Base-by-base conservation (phyloP, 2,329 filamentous ascomycete species). In the Aspergillus pseudoterreus region DNA sequence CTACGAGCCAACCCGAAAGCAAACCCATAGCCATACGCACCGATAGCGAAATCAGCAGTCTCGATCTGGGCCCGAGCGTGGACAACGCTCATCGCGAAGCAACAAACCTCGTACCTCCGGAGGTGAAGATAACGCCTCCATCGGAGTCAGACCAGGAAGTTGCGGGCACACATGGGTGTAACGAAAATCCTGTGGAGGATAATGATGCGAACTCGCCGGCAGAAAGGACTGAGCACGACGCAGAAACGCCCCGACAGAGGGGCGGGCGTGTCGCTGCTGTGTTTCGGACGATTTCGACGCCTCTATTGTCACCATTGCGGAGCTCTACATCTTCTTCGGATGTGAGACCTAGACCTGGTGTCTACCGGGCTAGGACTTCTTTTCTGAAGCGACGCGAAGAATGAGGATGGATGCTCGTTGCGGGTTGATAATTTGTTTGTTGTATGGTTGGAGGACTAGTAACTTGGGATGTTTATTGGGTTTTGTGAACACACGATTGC, bases 31-130 rank as follows among this genome's bases (percentile, higher is more conserved):
- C 22, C 19, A 6, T 42, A 1, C 39, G n/a, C 39, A 42, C 14
- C 32, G 61, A 66, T 14, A 63, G 58, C 21, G 62, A 65, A 4
- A 64, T 66, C 51, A 64, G 61, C 24, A 35, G 56, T 4, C 54
- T 67, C 2, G 64, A 66, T 45, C 47, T 67, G 1, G 62, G 63
- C 1, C 60, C 62, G 0, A 55, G 57, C 32, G 24, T 61, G 9
- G 33, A 36, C 19, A 19, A 11, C 12, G 10, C 17, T 10, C 15
- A 33, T n/a, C 32, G 12, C 33, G 32, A 19, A 33, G n/a, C 27
- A n/a, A 38, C 44, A 43, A 47, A n/a, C n/a, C n/a, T 22, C 32
- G 36, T 21, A 11, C 30, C 30, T 32, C 33, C 21, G 10, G 38
- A 17, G 4, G 30, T 22, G 36, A 47, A 17, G n/a, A 21, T 33